Evolutionary conservation across 2,329 filamentous ascomycete species (phyloP), one percentile per base, ranked within the genome.

Genomic region (Metarhizium brunneum): DNA sequence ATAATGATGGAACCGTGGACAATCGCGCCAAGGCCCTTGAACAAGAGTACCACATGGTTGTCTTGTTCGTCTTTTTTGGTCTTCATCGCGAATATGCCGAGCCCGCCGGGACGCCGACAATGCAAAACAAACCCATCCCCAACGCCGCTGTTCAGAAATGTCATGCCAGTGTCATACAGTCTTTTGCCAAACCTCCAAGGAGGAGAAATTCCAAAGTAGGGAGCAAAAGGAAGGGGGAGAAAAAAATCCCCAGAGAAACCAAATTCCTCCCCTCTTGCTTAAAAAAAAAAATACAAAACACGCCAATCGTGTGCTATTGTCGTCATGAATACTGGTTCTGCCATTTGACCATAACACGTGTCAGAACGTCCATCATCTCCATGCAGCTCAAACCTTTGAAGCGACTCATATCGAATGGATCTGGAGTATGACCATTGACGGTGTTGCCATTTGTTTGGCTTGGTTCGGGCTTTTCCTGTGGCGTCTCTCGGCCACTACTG

Each of bases 331-430:
- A 91, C 65, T 88, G 82, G 60, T 87, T 86, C 72, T 95, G 90
- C 90, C 90, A 95, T 65, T 88, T 87, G 61, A 92, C 82, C 64
- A 95, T 79, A 67, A 91, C 85, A 59, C 87, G 80, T 58, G 87
- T 92, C 68, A 95, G 71, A 62, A 84, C 80, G 68, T 95, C 90
- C 89, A 95, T 95, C 89, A 95, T 95, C 71, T 95, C 89, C 60
- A 89, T 77, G 62, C 87, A 91, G 56, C 77, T 88, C 60, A 96
- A 75, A 8, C 87, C 81, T 62, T 86, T 88, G 69, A 95, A 95
- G 1, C 85, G 80, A 63, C 74, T 79, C 18, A 58, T 58, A 25
- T 62, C 60, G 8, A 63, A 57, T 18, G 62, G 52, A 20, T 64
- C 64, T 14, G 62, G 51, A n/a, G 58, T 58, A 47, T 59, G 59